Conservation (phyloP, 1,284 basidiomycete genomes). For the Malassezia slooffiae region DNA sequence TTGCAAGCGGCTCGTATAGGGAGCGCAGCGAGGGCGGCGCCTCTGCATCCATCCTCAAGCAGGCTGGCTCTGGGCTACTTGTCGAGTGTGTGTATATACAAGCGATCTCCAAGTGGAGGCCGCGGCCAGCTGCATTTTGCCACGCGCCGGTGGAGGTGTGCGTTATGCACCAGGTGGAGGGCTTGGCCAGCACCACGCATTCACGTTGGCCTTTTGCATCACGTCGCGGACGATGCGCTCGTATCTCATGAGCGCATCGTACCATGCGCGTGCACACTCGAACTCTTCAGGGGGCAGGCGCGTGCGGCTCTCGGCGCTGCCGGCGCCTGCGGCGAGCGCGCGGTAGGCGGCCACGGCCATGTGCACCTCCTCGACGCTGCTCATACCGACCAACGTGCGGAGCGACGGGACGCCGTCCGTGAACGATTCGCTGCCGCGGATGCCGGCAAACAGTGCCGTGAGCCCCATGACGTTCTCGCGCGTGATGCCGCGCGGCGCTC, state of each 20-base stretch:
- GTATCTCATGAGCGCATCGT: slow-evolving; percentile 2
- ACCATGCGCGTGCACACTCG: neutral
- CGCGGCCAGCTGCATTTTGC: too few species aligned
- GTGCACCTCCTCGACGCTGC: slow-evolving; percentile 41
- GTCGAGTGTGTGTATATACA: too few species aligned
- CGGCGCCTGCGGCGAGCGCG: slow-evolving; percentile 17
- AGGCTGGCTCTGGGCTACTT: too few species aligned
- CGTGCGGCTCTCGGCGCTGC: slow-evolving; percentile 2
- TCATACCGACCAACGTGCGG: slow-evolving; percentile 38
- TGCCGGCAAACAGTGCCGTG: slow-evolving; percentile 35
- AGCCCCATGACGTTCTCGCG: slow-evolving; percentile 20
- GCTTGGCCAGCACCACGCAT: slow-evolving; percentile 4
- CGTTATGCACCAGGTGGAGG: slow-evolving; percentile 2
- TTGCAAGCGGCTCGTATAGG: slow-evolving; percentile 20
- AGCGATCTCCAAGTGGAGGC: too few species aligned
- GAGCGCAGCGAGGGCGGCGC: slow-evolving; percentile 33
- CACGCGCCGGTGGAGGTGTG: slow-evolving; percentile 2
- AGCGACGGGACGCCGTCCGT: slow-evolving; percentile 12
- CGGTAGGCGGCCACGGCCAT: slow-evolving; percentile 32
- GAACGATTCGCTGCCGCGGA: slow-evolving; percentile 16
- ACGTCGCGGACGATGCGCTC: neutral
- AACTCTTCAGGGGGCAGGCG: too few species aligned
- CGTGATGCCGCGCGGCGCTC: slow-evolving; percentile 1
- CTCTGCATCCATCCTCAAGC: too few species aligned
- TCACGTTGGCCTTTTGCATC: slow-evolving; percentile 1